These are phyloP conservation scores for Trichophyton schoenleinii DNA, from an alignment of 2,329 filamentous ascomycete species.

Conservation along the genomic window DNA sequence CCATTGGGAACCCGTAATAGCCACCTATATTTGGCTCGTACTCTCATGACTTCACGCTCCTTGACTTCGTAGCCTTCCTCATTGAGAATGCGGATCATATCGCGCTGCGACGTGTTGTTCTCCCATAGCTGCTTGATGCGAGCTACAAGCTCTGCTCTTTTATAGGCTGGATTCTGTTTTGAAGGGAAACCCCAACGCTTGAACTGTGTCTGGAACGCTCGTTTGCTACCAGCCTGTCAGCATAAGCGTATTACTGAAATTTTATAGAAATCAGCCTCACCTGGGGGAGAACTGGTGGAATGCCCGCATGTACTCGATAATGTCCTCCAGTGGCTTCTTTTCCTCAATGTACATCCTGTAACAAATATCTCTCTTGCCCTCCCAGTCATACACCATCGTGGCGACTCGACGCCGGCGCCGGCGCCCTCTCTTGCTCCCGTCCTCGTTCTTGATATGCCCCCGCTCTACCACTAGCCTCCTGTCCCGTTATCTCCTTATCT, in stretches of 20 bases:
- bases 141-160: slow-evolving; percentile 53
- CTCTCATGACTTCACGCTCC: slow-evolving; percentile 55
- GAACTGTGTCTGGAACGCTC: slow-evolving; percentile 64
- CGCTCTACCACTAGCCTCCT: too few relatives aligned
- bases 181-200: slow-evolving; percentile 67
- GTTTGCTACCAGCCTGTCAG: slow-evolving; percentile 44
- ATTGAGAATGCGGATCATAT: slow-evolving; percentile 59
- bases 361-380: slow-evolving; percentile 52
- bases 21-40: slow-evolving; percentile 58
- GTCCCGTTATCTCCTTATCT: background rate
- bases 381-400: slow-evolving; percentile 50
- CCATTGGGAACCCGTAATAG: slow-evolving; percentile 50
- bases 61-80: slow-evolving; percentile 63
- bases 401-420: background rate
- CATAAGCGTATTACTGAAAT: background rate
- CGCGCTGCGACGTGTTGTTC: slow-evolving; percentile 55
- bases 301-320: slow-evolving; percentile 57
- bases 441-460: too few relatives aligned
- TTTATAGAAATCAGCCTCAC: slow-evolving; percentile 33
- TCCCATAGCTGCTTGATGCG: slow-evolving; percentile 70
- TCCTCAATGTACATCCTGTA: slow-evolving; percentile 66
- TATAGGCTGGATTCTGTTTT: slow-evolving; percentile 60
- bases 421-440: background rate
- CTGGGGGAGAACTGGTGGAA: slow-evolving; percentile 57
- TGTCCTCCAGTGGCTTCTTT: slow-evolving; percentile 58